A percentile compares a stretch with the other conserved stretches of the same genome.
These are phyloP conservation scores for Cladosporium sp. DNA, from an alignment of 2,329 filamentous ascomycete species.

Conservation along the genomic window DNA sequence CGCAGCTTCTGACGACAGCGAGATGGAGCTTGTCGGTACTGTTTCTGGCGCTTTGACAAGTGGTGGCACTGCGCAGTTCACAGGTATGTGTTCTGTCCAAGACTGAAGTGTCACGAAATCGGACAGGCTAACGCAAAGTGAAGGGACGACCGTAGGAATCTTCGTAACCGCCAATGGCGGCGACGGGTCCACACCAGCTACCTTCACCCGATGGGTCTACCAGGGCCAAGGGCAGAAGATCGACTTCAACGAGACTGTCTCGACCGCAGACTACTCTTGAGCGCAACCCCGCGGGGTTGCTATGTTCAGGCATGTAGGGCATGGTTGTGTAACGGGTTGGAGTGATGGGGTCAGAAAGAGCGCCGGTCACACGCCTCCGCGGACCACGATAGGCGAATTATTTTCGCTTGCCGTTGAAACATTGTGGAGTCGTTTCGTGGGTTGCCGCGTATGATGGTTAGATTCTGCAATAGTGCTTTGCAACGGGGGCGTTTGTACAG, in stretches of 20 bases:
- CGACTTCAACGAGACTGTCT: constrained; percentile 9
- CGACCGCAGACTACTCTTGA: neutral
- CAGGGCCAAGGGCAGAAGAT: constrained; percentile 13
- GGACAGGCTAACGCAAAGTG: neutral
- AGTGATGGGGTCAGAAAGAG: neutral
- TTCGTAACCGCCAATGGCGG: constrained; percentile 9
- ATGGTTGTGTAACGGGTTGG: neutral
- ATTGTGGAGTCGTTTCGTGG: too few species aligned
- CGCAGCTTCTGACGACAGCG: neutral
- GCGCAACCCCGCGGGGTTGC: neutral
- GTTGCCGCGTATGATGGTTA: too few species aligned
- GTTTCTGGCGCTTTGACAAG: constrained; percentile 2
- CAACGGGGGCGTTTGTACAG: too few species aligned
- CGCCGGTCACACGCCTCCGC: too few species aligned
- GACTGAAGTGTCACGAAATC: too few species aligned
- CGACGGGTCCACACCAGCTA: constrained; percentile 4
- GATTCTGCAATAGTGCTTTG: too few species aligned
- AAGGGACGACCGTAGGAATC: constrained; percentile 8
- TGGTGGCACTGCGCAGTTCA: constrained; percentile 10
- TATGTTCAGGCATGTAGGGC: too few species aligned
- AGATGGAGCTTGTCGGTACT: constrained; percentile 2
- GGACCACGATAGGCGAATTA: too few species aligned
- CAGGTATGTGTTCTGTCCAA: neutral
- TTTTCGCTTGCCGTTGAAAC: too few species aligned
- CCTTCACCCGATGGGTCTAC: constrained; percentile 11